Conservation (phyloP, 2,329 filamentous ascomycete species). For the Cytospora schulzeri region DNA sequence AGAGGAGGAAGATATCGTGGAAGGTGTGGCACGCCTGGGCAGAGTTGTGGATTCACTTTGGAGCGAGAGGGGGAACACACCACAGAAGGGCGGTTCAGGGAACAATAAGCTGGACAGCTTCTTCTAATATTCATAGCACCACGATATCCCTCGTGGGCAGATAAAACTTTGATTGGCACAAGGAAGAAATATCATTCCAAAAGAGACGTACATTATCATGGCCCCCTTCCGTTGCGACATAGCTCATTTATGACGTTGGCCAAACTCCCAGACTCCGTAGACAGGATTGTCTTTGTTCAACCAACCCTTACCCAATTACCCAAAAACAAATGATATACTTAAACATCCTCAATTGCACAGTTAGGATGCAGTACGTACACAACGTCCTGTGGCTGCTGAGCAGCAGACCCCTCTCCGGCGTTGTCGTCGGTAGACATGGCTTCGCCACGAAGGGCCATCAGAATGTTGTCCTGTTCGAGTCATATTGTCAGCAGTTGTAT, state of each 20-base stretch:
- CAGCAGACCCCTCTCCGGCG: constrained; percentile 48
- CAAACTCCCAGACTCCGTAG: constrained; percentile 18
- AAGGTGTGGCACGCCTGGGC: constrained; percentile 59
- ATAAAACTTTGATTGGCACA: neutral
- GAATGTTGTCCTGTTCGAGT: constrained; percentile 73
- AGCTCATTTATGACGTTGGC: constrained; percentile 5
- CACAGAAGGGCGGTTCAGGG: neutral
- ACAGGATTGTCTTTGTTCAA: neutral
- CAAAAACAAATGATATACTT: constrained; percentile 23
- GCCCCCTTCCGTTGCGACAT: constrained; percentile 1
- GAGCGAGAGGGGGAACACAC: neutral
- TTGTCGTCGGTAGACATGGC: constrained; percentile 51
- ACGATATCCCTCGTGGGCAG: neutral
- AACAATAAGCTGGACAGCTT: constrained; percentile 17
- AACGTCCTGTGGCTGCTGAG: constrained; percentile 50
- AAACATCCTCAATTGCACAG: constrained; percentile 74
- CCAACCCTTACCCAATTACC: neutral
- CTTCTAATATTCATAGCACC: constrained; percentile 2
- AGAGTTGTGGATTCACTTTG: constrained; percentile 28
- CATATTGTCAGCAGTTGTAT: constrained; percentile 34
- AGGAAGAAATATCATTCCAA: neutral
- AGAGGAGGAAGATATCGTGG: constrained; percentile 62
- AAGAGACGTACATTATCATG: constrained; percentile 19
- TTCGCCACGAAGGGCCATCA: constrained; percentile 75
- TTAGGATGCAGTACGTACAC: constrained; percentile 95